Evolutionary conservation across 768 basidiomycete genomes (phyloP), one percentile per base, ranked within the genome.

Genomic region (Mrakia blollopis): DNA sequence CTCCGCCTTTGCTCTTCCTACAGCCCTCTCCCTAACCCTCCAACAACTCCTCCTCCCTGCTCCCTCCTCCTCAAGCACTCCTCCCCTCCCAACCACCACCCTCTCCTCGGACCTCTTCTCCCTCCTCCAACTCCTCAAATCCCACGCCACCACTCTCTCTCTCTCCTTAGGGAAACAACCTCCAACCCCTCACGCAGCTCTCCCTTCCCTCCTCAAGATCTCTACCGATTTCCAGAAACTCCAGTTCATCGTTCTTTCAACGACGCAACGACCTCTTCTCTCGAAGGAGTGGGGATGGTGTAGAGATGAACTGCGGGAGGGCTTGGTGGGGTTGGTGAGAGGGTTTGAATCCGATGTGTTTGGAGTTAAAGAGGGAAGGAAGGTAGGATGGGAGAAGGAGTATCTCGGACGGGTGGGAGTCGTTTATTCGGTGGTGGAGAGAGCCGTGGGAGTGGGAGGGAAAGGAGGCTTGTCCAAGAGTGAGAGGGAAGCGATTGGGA

Each of bases 121-220:
- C 57, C 72, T 78, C 37, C 35, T 67, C n/a, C 39, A 44, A 5
- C 72, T 74, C 30, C 77, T 78, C 77, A 74, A 74, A 63, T 39
- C 65, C 14, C 72, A 78, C 67, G 30, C 69, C 11, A 78, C 73
- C 25, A 37, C 52, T 10, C 77, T 78, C 41, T 50, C 77, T 8
- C 54, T 78, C 30, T 73, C 77, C 21, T 47, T 78, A 57, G 73
- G 73, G 10, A 74, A 78, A 50, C 32, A 28, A 10, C 77, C 77
- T 21, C 67, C 67, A 1, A 78, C 77, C 18, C 67, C 73, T 6
- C 67, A 62, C 39, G 77, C 77, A 1, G 77, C 73, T 11, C 54
- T 78, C 25, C 77, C 77, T 11, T 70, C 8, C 23, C 77, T 78
- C 52, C 13, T 8, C 65, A 71, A 78, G 54, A 28, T 77, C 76